These are phyloP conservation scores for Extremus antarcticus DNA, from an alignment of 495 filamentous ascomycete genomes.

Conservation along the genomic window DNA sequence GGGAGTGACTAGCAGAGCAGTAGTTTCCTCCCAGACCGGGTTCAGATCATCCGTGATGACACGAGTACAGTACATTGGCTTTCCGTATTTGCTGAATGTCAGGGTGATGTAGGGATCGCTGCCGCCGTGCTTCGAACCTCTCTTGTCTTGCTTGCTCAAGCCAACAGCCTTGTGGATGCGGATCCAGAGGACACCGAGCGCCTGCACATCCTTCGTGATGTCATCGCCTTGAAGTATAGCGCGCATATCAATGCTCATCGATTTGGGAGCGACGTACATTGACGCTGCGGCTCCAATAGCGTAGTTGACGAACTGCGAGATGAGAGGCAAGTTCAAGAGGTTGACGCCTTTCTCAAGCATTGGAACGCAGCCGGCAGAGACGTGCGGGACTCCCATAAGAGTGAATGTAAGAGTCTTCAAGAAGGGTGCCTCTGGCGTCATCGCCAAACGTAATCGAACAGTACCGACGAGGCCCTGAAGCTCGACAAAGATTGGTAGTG, in stretches of 20 bases:
- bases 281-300: conserved; percentile 77
- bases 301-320: conserved; percentile 94
- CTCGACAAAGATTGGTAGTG: conserved; percentile 80
- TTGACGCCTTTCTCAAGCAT: conserved; percentile 85
- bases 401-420: conserved; percentile 86
- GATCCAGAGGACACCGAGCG: conserved; percentile 81
- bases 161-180: conserved; percentile 78
- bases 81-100: conserved; percentile 77
- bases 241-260: conserved; percentile 80
- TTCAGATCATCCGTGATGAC: conserved; percentile 93
- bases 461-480: conserved; percentile 78
- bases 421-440: conserved; percentile 84
- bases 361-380: conserved; percentile 81
- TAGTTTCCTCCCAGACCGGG: conserved; percentile 82
- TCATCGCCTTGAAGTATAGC: conserved; percentile 84
- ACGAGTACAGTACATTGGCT: conserved; percentile 94
- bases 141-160: conserved; percentile 81
- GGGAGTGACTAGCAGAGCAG: conserved; percentile 74
- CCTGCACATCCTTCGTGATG: conserved; percentile 76
- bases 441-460: conserved; percentile 65
- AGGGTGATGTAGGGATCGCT: conserved; percentile 85
- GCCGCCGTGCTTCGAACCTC: conserved; percentile 74
- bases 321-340: conserved; percentile 80
- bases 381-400: conserved; percentile 82
- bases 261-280: conserved; percentile 95